Conservation (phyloP, 345 rosid species). For the Cardamine chenopodiifolia region DNA sequence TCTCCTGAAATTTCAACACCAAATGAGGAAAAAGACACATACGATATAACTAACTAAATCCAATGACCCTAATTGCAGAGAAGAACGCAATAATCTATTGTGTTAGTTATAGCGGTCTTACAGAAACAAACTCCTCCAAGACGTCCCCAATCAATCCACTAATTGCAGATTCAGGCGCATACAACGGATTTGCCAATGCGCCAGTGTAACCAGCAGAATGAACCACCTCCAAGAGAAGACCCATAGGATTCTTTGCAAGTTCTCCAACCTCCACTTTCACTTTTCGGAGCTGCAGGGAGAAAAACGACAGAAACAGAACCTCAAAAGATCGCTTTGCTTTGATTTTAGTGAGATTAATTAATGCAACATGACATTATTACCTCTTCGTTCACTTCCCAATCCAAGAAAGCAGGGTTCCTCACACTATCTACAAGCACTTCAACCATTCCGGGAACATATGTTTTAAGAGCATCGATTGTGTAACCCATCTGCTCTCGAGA, state of each 20-base stretch:
- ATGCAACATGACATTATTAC: conserved; percentile 38
- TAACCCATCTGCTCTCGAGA: conserved; percentile 86
- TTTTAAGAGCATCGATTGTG: conserved; percentile 88
- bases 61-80: not conserved
- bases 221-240: conserved; percentile 76
- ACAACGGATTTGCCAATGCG: conserved; percentile 85
- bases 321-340: not conserved
- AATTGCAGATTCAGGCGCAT: conserved; percentile 78
- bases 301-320: not conserved
- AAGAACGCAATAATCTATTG: conserved; percentile 7
- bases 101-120: conserved; percentile 46
- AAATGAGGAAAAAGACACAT: conserved; percentile 18
- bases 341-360: not conserved
- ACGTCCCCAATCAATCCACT: conserved; percentile 52
- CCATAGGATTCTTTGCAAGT: conserved; percentile 69
- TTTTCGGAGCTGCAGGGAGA: conserved; percentile 61
- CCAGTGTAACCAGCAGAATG: conserved; percentile 87
- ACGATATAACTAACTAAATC: not conserved
- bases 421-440: conserved; percentile 87
- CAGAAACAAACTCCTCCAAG: conserved; percentile 77
- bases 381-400: conserved; percentile 91
- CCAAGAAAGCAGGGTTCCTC: conserved; percentile 88
- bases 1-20: conserved; percentile 56
- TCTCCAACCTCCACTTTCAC: conserved; percentile 71
- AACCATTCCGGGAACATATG: conserved; percentile 86